Conservation (phyloP, 2,329 filamentous ascomycete species). For the Aspergillus neotritici region DNA sequence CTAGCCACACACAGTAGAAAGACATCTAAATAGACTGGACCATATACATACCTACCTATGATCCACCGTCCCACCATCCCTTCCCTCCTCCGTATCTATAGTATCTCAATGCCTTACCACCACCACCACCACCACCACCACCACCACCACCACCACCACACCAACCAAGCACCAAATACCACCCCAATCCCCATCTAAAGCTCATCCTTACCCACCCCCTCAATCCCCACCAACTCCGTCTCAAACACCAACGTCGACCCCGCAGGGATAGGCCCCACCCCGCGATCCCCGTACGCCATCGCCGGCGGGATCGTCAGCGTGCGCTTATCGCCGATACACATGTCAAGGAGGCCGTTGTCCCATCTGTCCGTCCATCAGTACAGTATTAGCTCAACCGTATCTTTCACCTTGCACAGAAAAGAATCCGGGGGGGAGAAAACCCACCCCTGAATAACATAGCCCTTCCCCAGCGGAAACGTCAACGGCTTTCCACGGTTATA, state of each 20-base stretch:
- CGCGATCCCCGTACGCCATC: constrained; percentile 71
- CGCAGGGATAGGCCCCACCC: constrained; percentile 75
- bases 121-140: no score
- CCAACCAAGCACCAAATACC: no score
- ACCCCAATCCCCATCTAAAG: constrained; percentile 22
- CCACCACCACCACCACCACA: no score
- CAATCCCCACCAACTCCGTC: constrained; percentile 62
- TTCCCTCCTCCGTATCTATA: no score
- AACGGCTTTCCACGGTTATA: constrained; percentile 75
- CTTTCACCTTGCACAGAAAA: neutral
- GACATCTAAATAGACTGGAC: no score
- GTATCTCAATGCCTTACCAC: no score
- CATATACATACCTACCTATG: no score
- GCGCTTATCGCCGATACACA: constrained; percentile 93
- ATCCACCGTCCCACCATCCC: no score
- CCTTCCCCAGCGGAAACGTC: constrained; percentile 69
- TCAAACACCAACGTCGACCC: constrained; percentile 83
- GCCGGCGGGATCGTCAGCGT: constrained; percentile 85
- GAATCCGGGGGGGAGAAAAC: constrained; percentile 27
- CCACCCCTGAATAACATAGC: constrained; percentile 84
- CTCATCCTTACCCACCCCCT: constrained; percentile 57
- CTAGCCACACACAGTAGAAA: no score
- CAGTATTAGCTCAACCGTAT: neutral
- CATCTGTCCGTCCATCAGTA: constrained; percentile 53
- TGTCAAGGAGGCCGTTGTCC: constrained; percentile 83